Base-by-base conservation (phyloP, 306 rosid genomes). In the Lablab purpureus region DNA sequence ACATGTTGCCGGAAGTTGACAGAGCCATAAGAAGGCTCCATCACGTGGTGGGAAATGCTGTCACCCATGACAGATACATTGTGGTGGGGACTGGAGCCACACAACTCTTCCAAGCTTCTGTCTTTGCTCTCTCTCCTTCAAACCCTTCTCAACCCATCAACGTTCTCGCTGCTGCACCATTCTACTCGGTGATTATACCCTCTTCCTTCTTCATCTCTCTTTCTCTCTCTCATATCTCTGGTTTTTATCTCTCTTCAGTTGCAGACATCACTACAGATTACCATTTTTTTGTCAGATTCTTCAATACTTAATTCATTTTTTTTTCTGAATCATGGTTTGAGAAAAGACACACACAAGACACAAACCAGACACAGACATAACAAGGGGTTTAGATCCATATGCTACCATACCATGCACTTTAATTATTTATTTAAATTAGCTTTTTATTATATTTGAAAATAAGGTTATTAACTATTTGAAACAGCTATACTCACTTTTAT, bases 81-180 rank as follows among this genome's bases (percentile, higher is more conserved):
- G 97, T 94, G 8, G 81, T 89, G 4, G 99, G 99, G 3, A 92
- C 82, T 2, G 97, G 97, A 5, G 78, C 97, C 5, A 86, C 99
- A 1, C 97, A 94, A 66, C 88, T 92, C 47, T 92, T 74, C 32
- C 93, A 87, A 14, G 97, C 97, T 49, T 73, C 86, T 8, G 40
- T 94, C 11, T 88, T 76, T 34, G 97, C 97, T 67, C 93, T 91
- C 74, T 79, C 90, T 62, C 41, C 68, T 47, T 72, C 87, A 0
- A 36, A 76, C 4, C 21, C 79, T 4, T 11, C 90, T 8, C 25
- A 62, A 4, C 91, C 97, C 13, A 46, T 88, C 66, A 81, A 81
- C 36, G 90, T 94, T 21, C 88, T 94, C 2, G 88, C 90, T 60
- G 89, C 92, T 9, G 85, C 91, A 34, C 97, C 99, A 79, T 87